Base-by-base conservation (phyloP, 345 rosid species). In the Eutrema japonicum region DNA sequence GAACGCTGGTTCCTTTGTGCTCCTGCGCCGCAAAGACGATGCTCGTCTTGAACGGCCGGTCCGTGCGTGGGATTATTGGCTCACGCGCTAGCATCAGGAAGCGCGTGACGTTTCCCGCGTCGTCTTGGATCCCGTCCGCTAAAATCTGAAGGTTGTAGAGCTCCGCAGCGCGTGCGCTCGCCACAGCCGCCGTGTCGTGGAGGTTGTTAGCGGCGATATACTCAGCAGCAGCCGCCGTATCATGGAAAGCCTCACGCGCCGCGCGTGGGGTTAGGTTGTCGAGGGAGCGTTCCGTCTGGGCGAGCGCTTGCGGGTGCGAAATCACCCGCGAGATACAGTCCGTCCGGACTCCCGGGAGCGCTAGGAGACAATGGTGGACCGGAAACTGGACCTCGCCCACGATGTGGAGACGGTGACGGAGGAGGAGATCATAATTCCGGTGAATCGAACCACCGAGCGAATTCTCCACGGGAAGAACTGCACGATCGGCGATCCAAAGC, bases 21-120 rank as follows among this genome's bases (percentile, higher is more conserved):
- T 95, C 97, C 57, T 95, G 96, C 22, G 93, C 96, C 2, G 99
- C 99, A 58, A 95, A 95, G 66, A 95, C 99, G 59, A 95, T 95
- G 82, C 97, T 92, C 8, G 99, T 95, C 73, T 92, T 95, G 79
- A 95, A 95, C 7, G 99, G 99, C 22, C 96, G 82, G 63, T 95
- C 99, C 0, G 88, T 95, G 3, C 99, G 86, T 0, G 99, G 99
- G 47, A 95, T 95, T 32, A 95, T 88, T 12, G 99, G 99, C 52
- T 95, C 99, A 59, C 99, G 90, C 45, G 99, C 99, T 36, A 95
- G 70, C 99, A 95, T 88, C 75, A 95, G 76, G 81, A 95, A 95
- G 14, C 99, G 78, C 3, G 99, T 95, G 54, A 95, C 92, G 78
- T 95, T 95, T 35, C 97, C 76, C 0, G 82, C 73, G 49, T 95